These are phyloP conservation scores for Colletotrichum chrysophilum DNA, from an alignment of 2,329 filamentous ascomycete genomes.

Conservation along the genomic window DNA sequence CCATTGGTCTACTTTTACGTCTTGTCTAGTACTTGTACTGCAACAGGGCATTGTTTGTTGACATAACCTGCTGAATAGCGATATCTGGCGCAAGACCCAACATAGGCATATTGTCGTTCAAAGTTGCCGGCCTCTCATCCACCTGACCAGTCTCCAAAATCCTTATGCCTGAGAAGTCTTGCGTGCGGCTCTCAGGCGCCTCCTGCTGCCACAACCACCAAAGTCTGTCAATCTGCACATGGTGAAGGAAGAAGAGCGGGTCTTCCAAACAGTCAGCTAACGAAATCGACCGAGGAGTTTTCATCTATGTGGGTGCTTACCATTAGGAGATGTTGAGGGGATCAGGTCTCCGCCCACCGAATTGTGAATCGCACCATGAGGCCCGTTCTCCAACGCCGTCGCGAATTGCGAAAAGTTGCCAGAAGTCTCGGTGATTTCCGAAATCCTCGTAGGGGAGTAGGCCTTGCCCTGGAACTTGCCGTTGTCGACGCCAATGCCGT, in stretches of 20 bases:
- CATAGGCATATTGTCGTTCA: slow-evolving; percentile 18
- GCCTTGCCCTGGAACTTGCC: background rate
- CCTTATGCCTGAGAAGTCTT: slow-evolving; percentile 9
- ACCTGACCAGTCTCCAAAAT: background rate
- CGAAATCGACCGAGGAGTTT: background rate
- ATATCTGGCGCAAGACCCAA: slow-evolving; percentile 15
- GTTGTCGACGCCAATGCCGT: slow-evolving; percentile 2
- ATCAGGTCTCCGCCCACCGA: slow-evolving; percentile 31
- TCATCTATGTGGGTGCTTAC: background rate
- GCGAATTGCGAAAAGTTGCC: slow-evolving; percentile 18
- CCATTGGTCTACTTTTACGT: background rate
- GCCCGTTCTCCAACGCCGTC: slow-evolving; percentile 27
- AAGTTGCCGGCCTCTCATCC: background rate
- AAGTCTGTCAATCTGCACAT: slow-evolving; percentile 24
- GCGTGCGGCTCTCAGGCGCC: background rate
- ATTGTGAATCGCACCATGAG: slow-evolving; percentile 31
- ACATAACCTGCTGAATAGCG: slow-evolving; percentile 16
- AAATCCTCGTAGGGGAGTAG: slow-evolving; percentile 16
- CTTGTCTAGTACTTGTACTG: slow-evolving; percentile 13
- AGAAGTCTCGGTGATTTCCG: slow-evolving; percentile 1
- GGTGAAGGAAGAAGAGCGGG: slow-evolving; percentile 27
- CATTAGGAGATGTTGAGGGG: slow-evolving; percentile 29
- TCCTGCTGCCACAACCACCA: slow-evolving; percentile 26
- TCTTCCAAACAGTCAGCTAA: background rate
- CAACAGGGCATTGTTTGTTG: background rate